A percentile compares a stretch with the other conserved stretches of the same genome.
Evolutionary conservation across 1,284 basidiomycete species (phyloP).

Genomic region (Taiwanofungus camphoratus): DNA sequence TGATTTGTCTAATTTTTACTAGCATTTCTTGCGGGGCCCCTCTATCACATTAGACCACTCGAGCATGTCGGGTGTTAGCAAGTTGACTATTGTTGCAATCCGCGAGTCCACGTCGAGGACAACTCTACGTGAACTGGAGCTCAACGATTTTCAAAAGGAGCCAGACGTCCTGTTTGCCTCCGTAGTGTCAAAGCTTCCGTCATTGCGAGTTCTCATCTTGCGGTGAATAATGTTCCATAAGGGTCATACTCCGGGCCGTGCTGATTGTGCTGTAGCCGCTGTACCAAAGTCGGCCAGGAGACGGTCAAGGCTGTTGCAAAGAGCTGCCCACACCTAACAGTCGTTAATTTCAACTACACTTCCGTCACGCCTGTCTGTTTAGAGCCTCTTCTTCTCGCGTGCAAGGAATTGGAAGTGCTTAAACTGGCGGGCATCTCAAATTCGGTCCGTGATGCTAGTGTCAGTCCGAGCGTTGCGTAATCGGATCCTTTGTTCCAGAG

Average conservation of each 20-base stretch:
- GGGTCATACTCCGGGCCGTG: background rate
- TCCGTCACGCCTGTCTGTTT: conserved; percentile 45
- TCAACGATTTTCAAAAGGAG: conserved; percentile 48
- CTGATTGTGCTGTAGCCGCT: conserved; percentile 38
- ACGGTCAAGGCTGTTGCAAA: conserved; percentile 40
- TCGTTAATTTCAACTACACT: conserved; percentile 60
- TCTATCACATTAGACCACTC: conserved; percentile 42
- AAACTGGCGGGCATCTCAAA: conserved; percentile 59
- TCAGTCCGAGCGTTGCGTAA: conserved; percentile 2
- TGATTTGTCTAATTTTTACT: conserved; percentile 2
- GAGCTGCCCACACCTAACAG: conserved; percentile 38
- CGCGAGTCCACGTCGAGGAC: conserved; percentile 28
- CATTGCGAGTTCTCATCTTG: conserved; percentile 43
- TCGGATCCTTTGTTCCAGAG: conserved; percentile 37
- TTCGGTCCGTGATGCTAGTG: conserved; percentile 39
- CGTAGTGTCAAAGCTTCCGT: conserved; percentile 38
- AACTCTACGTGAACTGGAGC: conserved; percentile 41
- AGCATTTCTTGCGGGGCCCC: conserved; percentile 59
- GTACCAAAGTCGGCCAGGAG: conserved; percentile 47
- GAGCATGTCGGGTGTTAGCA: conserved; percentile 49
- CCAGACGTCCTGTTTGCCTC: conserved; percentile 47
- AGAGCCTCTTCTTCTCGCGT: conserved; percentile 36
- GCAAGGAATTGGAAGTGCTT: conserved; percentile 43
- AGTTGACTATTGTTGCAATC: conserved; percentile 44
- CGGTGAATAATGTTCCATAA: conserved; percentile 34